A percentile compares a stretch with the other conserved stretches of the same genome.
phyloP scores from a whole-genome alignment of 345 rosid genomes.

The Salix viminalis region DNA sequence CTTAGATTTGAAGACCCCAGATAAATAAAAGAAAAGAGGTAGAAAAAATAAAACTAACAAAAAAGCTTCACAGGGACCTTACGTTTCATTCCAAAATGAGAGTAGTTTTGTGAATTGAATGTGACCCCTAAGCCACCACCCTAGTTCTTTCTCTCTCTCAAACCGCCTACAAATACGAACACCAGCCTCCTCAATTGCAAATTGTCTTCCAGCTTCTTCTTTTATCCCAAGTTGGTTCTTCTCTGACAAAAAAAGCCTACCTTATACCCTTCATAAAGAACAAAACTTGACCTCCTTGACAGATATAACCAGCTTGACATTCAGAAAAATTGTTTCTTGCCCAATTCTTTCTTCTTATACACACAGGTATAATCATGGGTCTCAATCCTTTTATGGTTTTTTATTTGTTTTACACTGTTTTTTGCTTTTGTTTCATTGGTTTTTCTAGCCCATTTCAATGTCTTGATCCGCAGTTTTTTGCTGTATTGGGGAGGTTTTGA shows the following conservation, averaged over 20 bases:
- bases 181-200: not conserved
- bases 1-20: not conserved
- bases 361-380: conserved; percentile 31
- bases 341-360: conserved; percentile 9
- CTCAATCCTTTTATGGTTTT: not conserved
- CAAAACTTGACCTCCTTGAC: not conserved
- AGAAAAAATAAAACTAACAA: not conserved
- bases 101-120: conserved; percentile 31
- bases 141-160: conserved; percentile 5
- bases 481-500: not conserved
- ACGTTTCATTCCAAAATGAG: not conserved
- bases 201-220: conserved; percentile 20
- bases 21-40: not conserved
- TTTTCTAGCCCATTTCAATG: conserved; percentile 1
- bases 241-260: conserved; percentile 9
- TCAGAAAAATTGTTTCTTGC: not conserved
- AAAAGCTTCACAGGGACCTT: conserved; percentile 9
- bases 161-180: conserved; percentile 25
- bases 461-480: conserved; percentile 10
- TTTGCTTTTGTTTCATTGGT: not conserved
- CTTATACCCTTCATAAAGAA: not conserved
- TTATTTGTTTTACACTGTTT: not conserved
- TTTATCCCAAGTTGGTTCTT: conserved; percentile 4
- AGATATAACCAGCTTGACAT: not conserved
- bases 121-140: conserved; percentile 21